A percentile compares a stretch with the other conserved stretches of the same genome.
These are phyloP conservation scores for Fusarium lyarnte DNA, from an alignment of 2,329 filamentous ascomycete species.

Conservation along the genomic window DNA sequence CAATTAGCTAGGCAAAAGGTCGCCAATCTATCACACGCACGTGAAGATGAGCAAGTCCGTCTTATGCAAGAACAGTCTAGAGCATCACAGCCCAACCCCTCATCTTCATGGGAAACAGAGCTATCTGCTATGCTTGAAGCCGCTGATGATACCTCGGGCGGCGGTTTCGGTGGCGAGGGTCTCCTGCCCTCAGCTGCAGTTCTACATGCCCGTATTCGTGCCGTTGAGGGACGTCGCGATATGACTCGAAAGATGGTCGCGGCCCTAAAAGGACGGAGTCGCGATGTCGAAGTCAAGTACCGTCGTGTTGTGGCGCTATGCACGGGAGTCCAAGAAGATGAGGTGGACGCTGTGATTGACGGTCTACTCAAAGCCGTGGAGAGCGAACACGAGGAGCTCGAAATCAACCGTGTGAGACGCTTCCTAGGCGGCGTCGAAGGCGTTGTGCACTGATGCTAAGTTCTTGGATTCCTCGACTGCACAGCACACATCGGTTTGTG, in stretches of 20 bases:
- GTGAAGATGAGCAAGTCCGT: conserved; percentile 72
- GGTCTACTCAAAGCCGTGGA: conserved; percentile 87
- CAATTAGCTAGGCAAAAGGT: conserved; percentile 76
- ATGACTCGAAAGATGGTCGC: conserved; percentile 73
- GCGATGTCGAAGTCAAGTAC: conserved; percentile 88
- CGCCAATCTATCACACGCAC: conserved; percentile 78
- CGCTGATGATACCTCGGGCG: conserved; percentile 50
- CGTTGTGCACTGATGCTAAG: conserved; percentile 54
- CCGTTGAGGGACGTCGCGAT: conserved; percentile 75
- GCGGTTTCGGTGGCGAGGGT: conserved; percentile 51
- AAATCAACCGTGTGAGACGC: conserved; percentile 79
- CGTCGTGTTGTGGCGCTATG: conserved; percentile 88
- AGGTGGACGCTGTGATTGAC: conserved; percentile 84
- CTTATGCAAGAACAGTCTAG: conserved; percentile 54
- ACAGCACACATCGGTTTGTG: conserved; percentile 2
- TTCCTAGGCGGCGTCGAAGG: conserved; percentile 84
- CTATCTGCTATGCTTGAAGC: conserved; percentile 58
- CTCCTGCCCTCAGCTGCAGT: conserved; percentile 67
- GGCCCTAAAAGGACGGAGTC: conserved; percentile 79
- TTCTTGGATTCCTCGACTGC: not conserved
- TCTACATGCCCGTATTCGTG: conserved; percentile 74
- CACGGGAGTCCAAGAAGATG: conserved; percentile 78
- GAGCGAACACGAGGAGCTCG: conserved; percentile 81
- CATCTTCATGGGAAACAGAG: conserved; percentile 64
- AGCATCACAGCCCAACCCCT: conserved; percentile 56